These are phyloP conservation scores for Plantago major DNA, from an alignment of 257 asterid species.

Conservation along the genomic window DNA sequence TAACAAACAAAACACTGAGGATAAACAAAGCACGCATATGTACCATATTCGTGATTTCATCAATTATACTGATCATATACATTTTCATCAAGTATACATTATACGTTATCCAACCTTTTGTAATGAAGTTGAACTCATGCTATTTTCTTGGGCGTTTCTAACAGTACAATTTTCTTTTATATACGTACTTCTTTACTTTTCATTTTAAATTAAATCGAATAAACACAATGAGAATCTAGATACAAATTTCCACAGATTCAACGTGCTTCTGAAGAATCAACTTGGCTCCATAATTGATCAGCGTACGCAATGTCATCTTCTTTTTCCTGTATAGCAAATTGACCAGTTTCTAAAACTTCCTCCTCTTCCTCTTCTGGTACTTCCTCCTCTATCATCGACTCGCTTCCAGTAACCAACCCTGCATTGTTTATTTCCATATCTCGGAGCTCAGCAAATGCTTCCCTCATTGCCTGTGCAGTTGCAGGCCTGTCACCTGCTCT, in stretches of 20 bases:
- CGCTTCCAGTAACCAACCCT: conserved; percentile 21
- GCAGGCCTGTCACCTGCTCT: conserved; percentile 60
- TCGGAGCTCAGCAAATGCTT: conserved; percentile 48
- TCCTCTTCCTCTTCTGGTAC: conserved; percentile 55
- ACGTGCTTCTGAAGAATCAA: conserved; percentile 38
- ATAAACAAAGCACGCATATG: too few species aligned
- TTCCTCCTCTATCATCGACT: conserved; percentile 43
- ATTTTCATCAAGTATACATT: too few species aligned
- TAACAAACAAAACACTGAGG: too few species aligned
- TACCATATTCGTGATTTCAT: too few species aligned
- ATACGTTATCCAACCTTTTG: too few species aligned
- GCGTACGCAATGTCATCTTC: conserved; percentile 85
- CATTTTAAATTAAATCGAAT: too few species aligned
- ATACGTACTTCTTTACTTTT: too few species aligned
- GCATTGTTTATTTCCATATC: conserved; percentile 34
- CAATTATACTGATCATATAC: too few species aligned
- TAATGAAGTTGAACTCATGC: too few species aligned
- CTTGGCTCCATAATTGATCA: conserved; percentile 67
- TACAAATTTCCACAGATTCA: conserved; percentile 7
- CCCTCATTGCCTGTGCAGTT: conserved; percentile 69
- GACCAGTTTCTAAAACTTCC: conserved; percentile 36
- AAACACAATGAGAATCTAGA: background rate
- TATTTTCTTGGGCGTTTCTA: too few species aligned
- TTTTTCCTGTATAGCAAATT: conserved; percentile 38
- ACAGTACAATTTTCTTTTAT: too few species aligned